Conservation (phyloP, 2,329 filamentous ascomycete genomes). For the Stagonosporopsis chrysanthemi region DNA sequence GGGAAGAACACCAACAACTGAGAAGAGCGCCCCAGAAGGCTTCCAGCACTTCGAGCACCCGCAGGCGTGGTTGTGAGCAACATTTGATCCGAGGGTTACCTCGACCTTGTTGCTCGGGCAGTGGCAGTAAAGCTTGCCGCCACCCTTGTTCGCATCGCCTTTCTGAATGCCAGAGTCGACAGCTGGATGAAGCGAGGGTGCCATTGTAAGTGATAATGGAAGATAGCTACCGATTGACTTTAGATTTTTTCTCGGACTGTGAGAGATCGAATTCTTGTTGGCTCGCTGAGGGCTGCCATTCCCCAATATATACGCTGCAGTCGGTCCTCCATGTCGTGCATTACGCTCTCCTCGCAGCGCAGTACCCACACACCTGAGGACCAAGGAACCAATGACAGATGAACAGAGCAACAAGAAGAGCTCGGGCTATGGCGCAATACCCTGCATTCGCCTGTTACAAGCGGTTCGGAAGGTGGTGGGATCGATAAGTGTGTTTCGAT, state of each 20-base stretch:
- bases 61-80: slow-evolving; percentile 74
- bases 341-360: slow-evolving; percentile 3
- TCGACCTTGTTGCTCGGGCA: slow-evolving; percentile 65
- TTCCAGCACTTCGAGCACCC: slow-evolving; percentile 79
- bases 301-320: slow-evolving; percentile 20
- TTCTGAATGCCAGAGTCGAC: slow-evolving; percentile 69
- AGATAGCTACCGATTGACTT: slow-evolving; percentile 21
- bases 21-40: slow-evolving; percentile 69
- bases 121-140: slow-evolving; percentile 69
- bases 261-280: not conserved
- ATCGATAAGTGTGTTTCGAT: slow-evolving; percentile 11
- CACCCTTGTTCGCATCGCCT: slow-evolving; percentile 62
- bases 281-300: not conserved
- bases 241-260: not conserved
- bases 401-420: not conserved
- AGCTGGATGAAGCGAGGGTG: slow-evolving; percentile 64
- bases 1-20: slow-evolving; percentile 68
- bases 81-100: slow-evolving; percentile 64
- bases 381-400: not conserved
- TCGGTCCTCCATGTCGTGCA: slow-evolving; percentile 20
- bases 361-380: slow-evolving; percentile 5
- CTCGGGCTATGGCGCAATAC: slow-evolving; percentile 10
- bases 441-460: not conserved
- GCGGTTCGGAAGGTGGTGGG: slow-evolving; percentile 1
- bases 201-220: slow-evolving; percentile 30